Conservation (phyloP, 2,329 filamentous ascomycete species). For the Teratosphaeria viscida region DNA sequence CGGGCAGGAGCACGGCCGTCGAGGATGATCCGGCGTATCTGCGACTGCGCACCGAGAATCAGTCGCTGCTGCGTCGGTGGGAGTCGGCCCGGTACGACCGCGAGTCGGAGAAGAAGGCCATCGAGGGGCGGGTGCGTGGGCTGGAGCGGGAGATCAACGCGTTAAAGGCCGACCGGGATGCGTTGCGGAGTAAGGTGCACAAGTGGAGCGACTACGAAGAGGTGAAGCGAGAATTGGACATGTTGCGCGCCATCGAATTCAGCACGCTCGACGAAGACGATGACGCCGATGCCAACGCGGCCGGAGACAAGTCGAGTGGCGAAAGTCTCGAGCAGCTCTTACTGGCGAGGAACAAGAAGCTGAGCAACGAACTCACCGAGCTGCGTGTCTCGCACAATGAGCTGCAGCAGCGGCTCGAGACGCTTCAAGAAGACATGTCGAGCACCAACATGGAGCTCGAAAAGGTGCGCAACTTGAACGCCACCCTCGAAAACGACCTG, state of each 20-base stretch:
- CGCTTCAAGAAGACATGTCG: constrained; percentile 73
- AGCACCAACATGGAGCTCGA: constrained; percentile 77
- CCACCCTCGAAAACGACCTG: constrained; percentile 85
- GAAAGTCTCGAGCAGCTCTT: constrained; percentile 86
- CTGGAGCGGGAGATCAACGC: constrained; percentile 68
- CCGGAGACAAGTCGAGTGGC: constrained; percentile 46
- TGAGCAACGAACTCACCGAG: constrained; percentile 85
- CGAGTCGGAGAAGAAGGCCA: constrained; percentile 65
- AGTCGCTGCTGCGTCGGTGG: constrained; percentile 76
- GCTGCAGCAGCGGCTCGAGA: constrained; percentile 67
- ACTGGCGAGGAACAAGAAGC: constrained; percentile 88
- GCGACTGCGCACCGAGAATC: constrained; percentile 85
- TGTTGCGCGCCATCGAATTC: constrained; percentile 92
- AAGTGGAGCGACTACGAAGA: constrained; percentile 94
- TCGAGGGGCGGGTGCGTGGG: constrained; percentile 65
- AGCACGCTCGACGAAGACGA: constrained; percentile 66
- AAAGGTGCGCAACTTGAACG: constrained; percentile 70
- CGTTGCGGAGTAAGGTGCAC: constrained; percentile 67
- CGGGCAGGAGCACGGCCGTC: constrained; percentile 49
- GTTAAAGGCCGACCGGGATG: constrained; percentile 70
- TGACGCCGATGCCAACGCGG: constrained; percentile 40
- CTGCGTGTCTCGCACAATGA: constrained; percentile 91
- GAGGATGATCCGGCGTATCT: constrained; percentile 88
- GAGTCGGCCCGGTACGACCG: constrained; percentile 76
- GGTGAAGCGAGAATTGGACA: constrained; percentile 88